Percentiles rank a stretch among this genome's conserved stretches.
Evolutionary conservation across 345 rosid genomes (phyloP).

Genomic region (Bruguiera sexangula): DNA sequence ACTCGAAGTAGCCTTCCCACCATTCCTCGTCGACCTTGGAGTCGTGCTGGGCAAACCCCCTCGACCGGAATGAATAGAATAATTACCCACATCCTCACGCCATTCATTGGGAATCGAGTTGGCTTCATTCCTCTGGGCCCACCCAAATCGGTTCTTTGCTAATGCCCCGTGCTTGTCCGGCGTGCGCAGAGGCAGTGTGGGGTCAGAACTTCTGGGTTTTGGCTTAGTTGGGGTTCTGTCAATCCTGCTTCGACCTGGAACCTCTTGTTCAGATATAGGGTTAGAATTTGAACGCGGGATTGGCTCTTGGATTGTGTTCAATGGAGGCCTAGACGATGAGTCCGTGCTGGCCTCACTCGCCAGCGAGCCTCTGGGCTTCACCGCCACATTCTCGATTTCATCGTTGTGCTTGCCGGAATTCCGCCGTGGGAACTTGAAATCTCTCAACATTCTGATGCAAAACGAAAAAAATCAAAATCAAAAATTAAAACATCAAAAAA

Average conservation of each 20-base stretch:
- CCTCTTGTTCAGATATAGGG: constrained; percentile 41
- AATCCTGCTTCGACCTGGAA: constrained; percentile 30
- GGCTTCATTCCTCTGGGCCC: constrained; percentile 57
- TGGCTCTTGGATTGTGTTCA: constrained; percentile 58
- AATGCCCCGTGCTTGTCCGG: constrained; percentile 59
- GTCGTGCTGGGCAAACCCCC: constrained; percentile 29
- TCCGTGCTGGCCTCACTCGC: constrained; percentile 43
- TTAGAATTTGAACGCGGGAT: constrained; percentile 6
- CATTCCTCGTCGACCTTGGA: constrained; percentile 49
- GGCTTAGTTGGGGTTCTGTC: constrained; percentile 73
- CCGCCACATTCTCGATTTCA: constrained; percentile 20
- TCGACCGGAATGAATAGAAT: neutral
- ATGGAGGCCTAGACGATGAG: constrained; percentile 56
- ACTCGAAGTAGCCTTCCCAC: constrained; percentile 40
- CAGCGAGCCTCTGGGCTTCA: constrained; percentile 47
- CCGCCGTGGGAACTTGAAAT: constrained; percentile 2
- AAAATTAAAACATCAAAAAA: too few relatives aligned
- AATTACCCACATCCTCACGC: constrained; percentile 31
- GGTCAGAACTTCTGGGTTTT: constrained; percentile 44
- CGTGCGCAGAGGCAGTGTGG: constrained; percentile 56
- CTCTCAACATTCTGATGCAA: neutral
- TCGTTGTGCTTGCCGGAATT: neutral
- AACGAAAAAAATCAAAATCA: too few relatives aligned
- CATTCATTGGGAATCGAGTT: constrained; percentile 10
- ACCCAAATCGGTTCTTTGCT: constrained; percentile 56